Evolutionary conservation across 805 yeast species (phyloP), one percentile per base, ranked within the genome.

Genomic region (Lipomyces japonicus): DNA sequence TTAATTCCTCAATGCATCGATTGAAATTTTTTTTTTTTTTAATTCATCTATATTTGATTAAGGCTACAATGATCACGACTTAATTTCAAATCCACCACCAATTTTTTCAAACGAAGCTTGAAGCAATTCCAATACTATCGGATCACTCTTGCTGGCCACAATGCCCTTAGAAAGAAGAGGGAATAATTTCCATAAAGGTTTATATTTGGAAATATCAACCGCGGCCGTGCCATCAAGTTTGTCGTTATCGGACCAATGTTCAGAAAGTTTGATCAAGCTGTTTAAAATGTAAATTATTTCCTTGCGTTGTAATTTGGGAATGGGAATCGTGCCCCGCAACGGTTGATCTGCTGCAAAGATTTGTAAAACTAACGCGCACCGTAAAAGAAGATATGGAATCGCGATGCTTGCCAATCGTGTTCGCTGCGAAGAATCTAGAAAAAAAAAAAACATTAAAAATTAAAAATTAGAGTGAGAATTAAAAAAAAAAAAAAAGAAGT

Each of bases 321-420:
- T 69, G 0, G 97, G 97, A 45, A 76, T 76, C 26, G 65, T 70
- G 31, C 80, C 78, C 4, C 82, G 63, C 10, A 89, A 67, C 28
- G 73, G 76, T 44, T 75, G 77, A 56, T 85, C 89, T 14, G 83
- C 78, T 4, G 85, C 69, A 53, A 78, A 81, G 51, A 84, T 77
- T 48, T 84, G 73, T 39, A 90, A 66, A 0, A 79, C 75, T 53
- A 85, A 73, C 0, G 84, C 79, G 23, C 77, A 68, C 36, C 95
- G 72, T 18, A 80, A 72, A 0, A 78, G 65, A 28, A 86, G 71
- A 58, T 71, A 82, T 1, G 79, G 76, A 0, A 75, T 55, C 2
- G 77, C 53, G 1, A 65, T 55, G 2, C 57, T 59, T 3, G 63
- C 62, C 4, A 66, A 58, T 50, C 45, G 32, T 12, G 37, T 43